These are phyloP conservation scores for Candida sp. DNA, from an alignment of 1,139 yeast genomes.

Conservation along the genomic window DNA sequence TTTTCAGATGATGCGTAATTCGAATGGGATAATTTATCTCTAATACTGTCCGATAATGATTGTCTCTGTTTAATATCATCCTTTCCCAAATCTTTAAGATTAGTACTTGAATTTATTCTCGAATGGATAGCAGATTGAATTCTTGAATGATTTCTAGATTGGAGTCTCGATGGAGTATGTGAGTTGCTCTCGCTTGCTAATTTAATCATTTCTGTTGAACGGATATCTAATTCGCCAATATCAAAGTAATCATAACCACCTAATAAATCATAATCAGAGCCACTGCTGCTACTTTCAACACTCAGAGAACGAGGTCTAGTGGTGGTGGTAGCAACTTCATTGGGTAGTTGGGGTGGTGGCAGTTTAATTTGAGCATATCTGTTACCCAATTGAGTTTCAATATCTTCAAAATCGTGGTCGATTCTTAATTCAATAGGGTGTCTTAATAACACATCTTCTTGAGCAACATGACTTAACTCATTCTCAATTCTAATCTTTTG, in stretches of 20 bases:
- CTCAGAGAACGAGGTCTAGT: conserved; percentile 2
- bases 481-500: conserved; percentile 32
- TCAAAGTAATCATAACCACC: conserved; percentile 81
- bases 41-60: conserved; percentile 30
- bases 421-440: conserved; percentile 36
- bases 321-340: neutral
- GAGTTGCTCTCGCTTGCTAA: conserved; percentile 26
- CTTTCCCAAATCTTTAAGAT: conserved; percentile 1
- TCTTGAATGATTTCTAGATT: conserved; percentile 30
- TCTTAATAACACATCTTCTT: conserved; percentile 25
- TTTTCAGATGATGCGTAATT: conserved; percentile 11
- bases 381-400: conserved; percentile 8
- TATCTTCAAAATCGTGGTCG: conserved; percentile 13
- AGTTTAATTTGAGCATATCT: neutral
- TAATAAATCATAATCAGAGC: conserved; percentile 33
- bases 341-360: neutral
- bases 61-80: conserved; percentile 26
- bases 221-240: conserved; percentile 50
- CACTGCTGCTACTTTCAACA: conserved; percentile 1
- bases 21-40: conserved; percentile 31
- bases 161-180: conserved; percentile 12
- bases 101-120: conserved; percentile 1
- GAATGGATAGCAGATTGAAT: conserved; percentile 17
- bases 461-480: conserved; percentile 30
- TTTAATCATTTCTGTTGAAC: conserved; percentile 28